Conservation (phyloP, 2,329 filamentous ascomycete species). For the Uncinocarpus reesii region DNA sequence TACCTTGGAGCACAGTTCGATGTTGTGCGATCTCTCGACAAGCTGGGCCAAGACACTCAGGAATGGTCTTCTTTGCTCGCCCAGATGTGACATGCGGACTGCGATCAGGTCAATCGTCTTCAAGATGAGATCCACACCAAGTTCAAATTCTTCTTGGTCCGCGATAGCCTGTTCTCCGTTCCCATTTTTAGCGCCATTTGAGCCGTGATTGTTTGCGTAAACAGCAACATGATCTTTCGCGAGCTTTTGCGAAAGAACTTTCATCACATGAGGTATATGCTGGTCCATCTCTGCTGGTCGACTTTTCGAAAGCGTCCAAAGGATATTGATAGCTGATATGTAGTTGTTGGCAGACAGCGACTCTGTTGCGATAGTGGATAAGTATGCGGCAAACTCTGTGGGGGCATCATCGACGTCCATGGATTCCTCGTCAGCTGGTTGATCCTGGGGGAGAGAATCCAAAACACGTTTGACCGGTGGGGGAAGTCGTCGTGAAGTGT, state of each 20-base stretch:
- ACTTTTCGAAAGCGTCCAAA: conserved; percentile 82
- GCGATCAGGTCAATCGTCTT: conserved; percentile 92
- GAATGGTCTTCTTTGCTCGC: conserved; percentile 84
- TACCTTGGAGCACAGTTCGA: conserved; percentile 80
- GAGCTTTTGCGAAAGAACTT: conserved; percentile 81
- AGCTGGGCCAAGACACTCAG: conserved; percentile 88
- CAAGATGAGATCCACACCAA: conserved; percentile 84
- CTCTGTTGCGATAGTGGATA: conserved; percentile 80
- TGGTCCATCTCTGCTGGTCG: conserved; percentile 80
- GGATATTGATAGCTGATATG: conserved; percentile 77
- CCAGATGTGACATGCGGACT: conserved; percentile 80
- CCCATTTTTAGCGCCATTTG: conserved; percentile 19
- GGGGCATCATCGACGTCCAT: conserved; percentile 64
- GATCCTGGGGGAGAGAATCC: conserved; percentile 75
- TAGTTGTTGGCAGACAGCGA: conserved; percentile 71
- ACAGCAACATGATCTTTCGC: conserved; percentile 82
- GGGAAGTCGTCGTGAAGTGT: conserved; percentile 59
- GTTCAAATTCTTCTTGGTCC: conserved; percentile 66
- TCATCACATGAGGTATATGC: conserved; percentile 82
- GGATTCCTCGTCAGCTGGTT: conserved; percentile 70
- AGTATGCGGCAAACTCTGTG: conserved; percentile 74
- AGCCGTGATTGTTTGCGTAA: conserved; percentile 47
- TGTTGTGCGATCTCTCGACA: conserved; percentile 87
- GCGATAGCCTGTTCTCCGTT: conserved; percentile 26
- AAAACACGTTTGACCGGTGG: conserved; percentile 73